phyloP scores from a whole-genome alignment of 108 stramenopile species.

The Skeletonema tropicum region DNA sequence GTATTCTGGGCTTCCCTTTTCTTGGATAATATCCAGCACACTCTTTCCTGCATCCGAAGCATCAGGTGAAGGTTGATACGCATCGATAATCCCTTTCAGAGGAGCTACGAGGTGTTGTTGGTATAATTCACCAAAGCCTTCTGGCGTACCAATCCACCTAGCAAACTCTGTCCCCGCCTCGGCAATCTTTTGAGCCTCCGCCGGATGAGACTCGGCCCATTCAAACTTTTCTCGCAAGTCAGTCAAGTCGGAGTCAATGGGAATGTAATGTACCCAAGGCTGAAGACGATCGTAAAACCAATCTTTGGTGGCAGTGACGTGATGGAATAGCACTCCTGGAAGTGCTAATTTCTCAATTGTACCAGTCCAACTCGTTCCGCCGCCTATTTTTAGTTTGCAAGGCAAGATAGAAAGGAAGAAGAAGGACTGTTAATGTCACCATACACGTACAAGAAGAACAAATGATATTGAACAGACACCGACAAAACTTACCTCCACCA shows the following conservation, averaged over 20 bases:
- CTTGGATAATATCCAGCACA: slow-evolving; percentile 31
- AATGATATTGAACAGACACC: neutral
- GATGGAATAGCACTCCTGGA: slow-evolving; percentile 53
- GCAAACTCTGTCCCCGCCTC: slow-evolving; percentile 22
- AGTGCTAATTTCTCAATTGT: slow-evolving; percentile 52
- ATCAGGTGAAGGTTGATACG: slow-evolving; percentile 14
- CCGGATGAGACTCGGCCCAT: slow-evolving; percentile 25
- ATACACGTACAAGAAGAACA: neutral
- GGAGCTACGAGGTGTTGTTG: slow-evolving; percentile 4
- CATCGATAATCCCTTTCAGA: slow-evolving; percentile 11
- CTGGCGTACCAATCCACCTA: slow-evolving; percentile 17
- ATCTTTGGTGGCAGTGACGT: slow-evolving; percentile 47
- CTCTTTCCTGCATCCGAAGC: slow-evolving; percentile 16
- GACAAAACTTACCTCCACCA: slow-evolving; percentile 42
- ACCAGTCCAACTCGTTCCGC: slow-evolving; percentile 58
- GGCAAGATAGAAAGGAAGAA: neutral
- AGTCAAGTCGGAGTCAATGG: slow-evolving; percentile 32
- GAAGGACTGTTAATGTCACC: neutral
- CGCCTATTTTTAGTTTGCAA: slow-evolving; percentile 4
- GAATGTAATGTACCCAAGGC: slow-evolving; percentile 54
- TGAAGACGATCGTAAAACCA: slow-evolving; percentile 37
- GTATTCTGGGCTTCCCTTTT: slow-evolving; percentile 15
- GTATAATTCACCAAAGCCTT: slow-evolving; percentile 11
- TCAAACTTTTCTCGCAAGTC: slow-evolving; percentile 27
- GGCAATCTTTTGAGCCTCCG: slow-evolving; percentile 18